Percentiles rank a stretch among this genome's conserved stretches.
These are phyloP conservation scores for Glutinoglossum americanum DNA, from an alignment of 495 filamentous ascomycete genomes.

Conservation along the genomic window DNA sequence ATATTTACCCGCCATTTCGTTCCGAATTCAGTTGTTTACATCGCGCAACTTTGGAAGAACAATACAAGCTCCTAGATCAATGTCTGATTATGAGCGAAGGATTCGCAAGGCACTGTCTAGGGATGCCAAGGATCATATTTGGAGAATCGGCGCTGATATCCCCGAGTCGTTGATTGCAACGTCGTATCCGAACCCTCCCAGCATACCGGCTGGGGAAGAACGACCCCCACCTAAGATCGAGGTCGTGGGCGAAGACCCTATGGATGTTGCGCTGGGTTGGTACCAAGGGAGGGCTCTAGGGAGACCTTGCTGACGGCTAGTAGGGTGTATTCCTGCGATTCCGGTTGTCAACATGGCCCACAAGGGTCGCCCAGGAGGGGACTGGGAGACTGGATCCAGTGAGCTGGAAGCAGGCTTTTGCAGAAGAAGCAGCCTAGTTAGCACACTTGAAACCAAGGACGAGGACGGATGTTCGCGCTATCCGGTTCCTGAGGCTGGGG, in stretches of 20 bases:
- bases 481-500: conserved; percentile 41
- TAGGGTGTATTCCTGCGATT: conserved; percentile 16
- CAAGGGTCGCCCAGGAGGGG: conserved; percentile 50
- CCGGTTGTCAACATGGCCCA: conserved; percentile 56
- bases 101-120: too few relatives aligned
- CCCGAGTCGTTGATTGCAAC: too few relatives aligned
- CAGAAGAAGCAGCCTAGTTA: conserved; percentile 46
- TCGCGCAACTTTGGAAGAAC: background rate
- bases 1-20: background rate
- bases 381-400: conserved; percentile 52
- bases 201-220: too few relatives aligned
- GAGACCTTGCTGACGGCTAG: conserved; percentile 1
- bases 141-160: too few relatives aligned
- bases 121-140: too few relatives aligned
- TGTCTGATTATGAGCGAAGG: too few relatives aligned
- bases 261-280: conserved; percentile 47
- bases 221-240: too few relatives aligned
- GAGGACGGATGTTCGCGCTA: conserved; percentile 34
- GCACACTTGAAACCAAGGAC: conserved; percentile 26
- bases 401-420: conserved; percentile 53
- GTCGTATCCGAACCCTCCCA: too few relatives aligned
- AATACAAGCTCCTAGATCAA: conserved; percentile 9
- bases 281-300: conserved; percentile 5
- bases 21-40: background rate
- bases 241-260: conserved; percentile 39